Base-by-base conservation (phyloP, 139 green algal species). In the Volvox africanus region DNA sequence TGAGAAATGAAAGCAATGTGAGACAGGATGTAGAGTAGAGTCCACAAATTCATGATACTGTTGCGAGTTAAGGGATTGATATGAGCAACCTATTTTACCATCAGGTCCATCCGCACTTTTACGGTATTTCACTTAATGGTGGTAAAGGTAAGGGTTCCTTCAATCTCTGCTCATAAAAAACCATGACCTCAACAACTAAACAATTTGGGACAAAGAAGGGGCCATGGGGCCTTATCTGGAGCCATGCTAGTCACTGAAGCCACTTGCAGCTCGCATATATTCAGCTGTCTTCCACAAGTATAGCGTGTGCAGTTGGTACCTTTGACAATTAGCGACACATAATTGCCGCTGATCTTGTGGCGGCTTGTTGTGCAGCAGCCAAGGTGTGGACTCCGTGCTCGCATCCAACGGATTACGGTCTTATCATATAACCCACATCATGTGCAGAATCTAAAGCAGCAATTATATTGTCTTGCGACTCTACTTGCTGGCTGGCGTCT, bases 351-450 rank as follows among this genome's bases (percentile, higher is more conserved):
- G 36, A 16, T 86, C n/a, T 73, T 73, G 44, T 86, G 80, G 80
- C 80, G 80, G 80, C 80, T 86, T 17, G 36, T 36, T 44, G 36
- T 44, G 50, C 50, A 86, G 80, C 80, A 86, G 50, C 80, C 55
- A 28, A 86, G 80, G 80, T 86, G 80, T 44, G 80, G 35, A 37
- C 80, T 26, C 18, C 44, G 19, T 50, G 26, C 32, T 82, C 33
- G 14, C 33, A n/a, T 6, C 67, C 22, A 75, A 55, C 44, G 9
- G 44, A 55, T 55, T 55, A 55, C 44, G 44, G 44, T 55, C 44
- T 55, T 55, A 75, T 75, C 11, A 6, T 6, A 75, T 28, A 11
- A 32, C 22, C 24, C 67, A 32, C 14, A 75, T 26, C 67, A 26
- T 75, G 22, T 26, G 26, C 13, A 44, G 35, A 32, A 33, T 18